A percentile compares a stretch with the other conserved stretches of the same genome.
Evolutionary conservation across 2,329 filamentous ascomycete species (phyloP).

Genomic region (Fusarium proliferatum): DNA sequence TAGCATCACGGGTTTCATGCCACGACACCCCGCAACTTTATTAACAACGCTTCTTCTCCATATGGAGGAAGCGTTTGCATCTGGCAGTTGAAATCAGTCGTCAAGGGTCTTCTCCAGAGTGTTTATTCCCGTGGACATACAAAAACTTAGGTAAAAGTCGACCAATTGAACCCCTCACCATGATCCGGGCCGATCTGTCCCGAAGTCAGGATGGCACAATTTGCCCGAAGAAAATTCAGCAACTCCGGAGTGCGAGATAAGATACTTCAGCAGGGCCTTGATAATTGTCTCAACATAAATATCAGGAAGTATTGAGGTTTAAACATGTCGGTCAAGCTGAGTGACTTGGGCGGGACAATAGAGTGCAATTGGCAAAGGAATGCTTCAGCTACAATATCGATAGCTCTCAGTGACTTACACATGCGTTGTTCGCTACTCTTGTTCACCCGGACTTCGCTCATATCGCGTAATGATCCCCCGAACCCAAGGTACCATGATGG

Average conservation of each 20-base stretch:
- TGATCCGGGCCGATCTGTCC: constrained; percentile 28
- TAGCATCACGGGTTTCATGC: background rate
- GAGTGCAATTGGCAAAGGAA: background rate
- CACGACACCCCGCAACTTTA: background rate
- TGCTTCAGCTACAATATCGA: background rate
- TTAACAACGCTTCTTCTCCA: background rate
- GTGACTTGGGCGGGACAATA: too few relatives aligned
- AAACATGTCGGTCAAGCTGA: background rate
- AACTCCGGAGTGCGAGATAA: constrained; percentile 16
- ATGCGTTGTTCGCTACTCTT: constrained; percentile 5
- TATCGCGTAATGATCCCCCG: constrained; percentile 41
- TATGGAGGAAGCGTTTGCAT: background rate
- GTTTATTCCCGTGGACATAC: constrained; percentile 1
- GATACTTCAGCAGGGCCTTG: constrained; percentile 26
- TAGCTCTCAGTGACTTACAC: background rate
- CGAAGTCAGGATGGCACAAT: constrained; percentile 26
- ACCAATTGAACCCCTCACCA: constrained; percentile 18
- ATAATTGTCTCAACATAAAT: constrained; percentile 41
- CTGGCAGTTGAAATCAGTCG: background rate
- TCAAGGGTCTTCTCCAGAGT: background rate
- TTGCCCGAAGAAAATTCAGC: constrained; percentile 27
- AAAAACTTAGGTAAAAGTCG: background rate
- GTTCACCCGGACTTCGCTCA: constrained; percentile 33
- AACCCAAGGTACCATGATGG: constrained; percentile 39
- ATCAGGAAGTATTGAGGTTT: constrained; percentile 19